Percentiles rank a stretch among this genome's conserved stretches.
Evolutionary conservation across 352 stramenopile genomes (phyloP).

Genomic region (Globisporangium acanthophoron): DNA sequence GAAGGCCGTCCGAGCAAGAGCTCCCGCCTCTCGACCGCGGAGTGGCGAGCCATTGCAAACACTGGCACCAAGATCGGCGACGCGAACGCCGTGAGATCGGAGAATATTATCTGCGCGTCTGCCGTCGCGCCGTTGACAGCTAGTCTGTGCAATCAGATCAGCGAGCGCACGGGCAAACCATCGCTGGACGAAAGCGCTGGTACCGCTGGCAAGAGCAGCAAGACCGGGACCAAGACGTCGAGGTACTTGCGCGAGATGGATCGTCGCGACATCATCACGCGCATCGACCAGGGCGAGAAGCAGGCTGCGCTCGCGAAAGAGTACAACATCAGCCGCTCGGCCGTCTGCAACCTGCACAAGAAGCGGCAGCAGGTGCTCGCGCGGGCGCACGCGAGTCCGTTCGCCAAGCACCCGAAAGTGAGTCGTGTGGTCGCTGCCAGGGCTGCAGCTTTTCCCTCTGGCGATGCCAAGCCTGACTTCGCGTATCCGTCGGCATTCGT

Average conservation of each 20-base stretch:
- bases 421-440: background rate
- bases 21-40: background rate
- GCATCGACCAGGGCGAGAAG: constrained; percentile 52
- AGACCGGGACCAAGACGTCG: constrained; percentile 24
- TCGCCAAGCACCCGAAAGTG: constrained; percentile 48
- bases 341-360: constrained; percentile 63
- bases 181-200: too few species aligned
- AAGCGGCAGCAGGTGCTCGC: constrained; percentile 40
- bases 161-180: background rate
- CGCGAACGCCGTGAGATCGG: background rate
- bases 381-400: constrained; percentile 34
- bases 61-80: background rate
- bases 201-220: background rate
- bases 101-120: background rate
- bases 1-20: constrained; percentile 24
- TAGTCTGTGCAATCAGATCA: background rate
- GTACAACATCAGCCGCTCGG: constrained; percentile 47
- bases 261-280: constrained; percentile 40
- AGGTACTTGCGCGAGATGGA: constrained; percentile 59
- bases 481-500: background rate
- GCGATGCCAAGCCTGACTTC: background rate
- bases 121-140: background rate
- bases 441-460: background rate
- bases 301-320: constrained; percentile 55
- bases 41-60: background rate